Conservation (phyloP, 2,329 filamentous ascomycete species). For the Ophiosphaerella narmari region DNA sequence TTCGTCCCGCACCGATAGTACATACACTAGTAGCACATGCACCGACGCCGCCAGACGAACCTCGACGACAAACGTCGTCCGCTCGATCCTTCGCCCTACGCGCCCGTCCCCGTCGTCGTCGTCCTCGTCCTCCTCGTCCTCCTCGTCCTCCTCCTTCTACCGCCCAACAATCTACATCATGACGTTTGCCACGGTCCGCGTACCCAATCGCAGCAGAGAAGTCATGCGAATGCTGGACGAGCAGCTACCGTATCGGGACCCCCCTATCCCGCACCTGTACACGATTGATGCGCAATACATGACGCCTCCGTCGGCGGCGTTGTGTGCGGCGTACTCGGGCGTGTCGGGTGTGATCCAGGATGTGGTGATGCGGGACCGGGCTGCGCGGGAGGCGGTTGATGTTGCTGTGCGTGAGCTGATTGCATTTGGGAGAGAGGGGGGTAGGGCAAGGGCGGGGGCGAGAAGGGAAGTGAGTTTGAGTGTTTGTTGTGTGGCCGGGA, state of each 20-base stretch:
- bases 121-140: neutral
- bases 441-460: neutral
- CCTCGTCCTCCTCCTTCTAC: neutral
- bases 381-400: constrained; percentile 17
- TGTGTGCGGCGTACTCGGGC: constrained; percentile 30
- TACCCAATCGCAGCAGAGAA: constrained; percentile 4
- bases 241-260: constrained; percentile 14
- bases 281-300: constrained; percentile 27
- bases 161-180: constrained; percentile 32
- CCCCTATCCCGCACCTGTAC: constrained; percentile 24
- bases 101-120: neutral
- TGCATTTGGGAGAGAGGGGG: constrained; percentile 4
- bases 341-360: constrained; percentile 26
- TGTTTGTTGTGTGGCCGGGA: constrained; percentile 33
- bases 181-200: constrained; percentile 18
- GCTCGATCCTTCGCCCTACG: neutral
- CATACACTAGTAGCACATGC: neutral
- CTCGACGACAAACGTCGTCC: neutral
- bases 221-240: constrained; percentile 11
- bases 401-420: constrained; percentile 18
- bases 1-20: no score
- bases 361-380: constrained; percentile 20
- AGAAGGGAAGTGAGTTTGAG: constrained; percentile 18
- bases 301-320: constrained; percentile 9
- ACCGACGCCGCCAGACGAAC: no score